Conservation (phyloP, 495 filamentous ascomycete genomes). For the Daldinia concentrica region DNA sequence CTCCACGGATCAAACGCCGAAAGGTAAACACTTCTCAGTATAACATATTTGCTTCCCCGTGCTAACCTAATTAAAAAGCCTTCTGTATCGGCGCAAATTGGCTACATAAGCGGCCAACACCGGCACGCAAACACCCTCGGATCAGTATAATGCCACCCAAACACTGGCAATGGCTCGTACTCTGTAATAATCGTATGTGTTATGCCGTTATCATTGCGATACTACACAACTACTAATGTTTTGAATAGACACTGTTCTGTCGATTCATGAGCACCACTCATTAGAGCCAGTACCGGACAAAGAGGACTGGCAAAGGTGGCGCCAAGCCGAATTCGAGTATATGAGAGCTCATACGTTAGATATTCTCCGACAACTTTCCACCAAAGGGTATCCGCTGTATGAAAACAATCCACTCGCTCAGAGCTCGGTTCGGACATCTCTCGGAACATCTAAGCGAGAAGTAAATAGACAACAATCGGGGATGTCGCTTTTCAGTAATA, state of each 20-base stretch:
- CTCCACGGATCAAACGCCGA: constrained; percentile 51
- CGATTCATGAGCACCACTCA: constrained; percentile 77
- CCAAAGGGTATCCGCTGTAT: constrained; percentile 49
- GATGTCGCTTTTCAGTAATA: constrained; percentile 28
- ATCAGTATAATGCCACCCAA: constrained; percentile 48
- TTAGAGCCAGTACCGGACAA: constrained; percentile 49
- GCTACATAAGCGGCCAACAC: constrained; percentile 64
- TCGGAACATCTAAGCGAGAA: constrained; percentile 42
- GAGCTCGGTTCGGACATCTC: constrained; percentile 48
- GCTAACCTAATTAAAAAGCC: constrained; percentile 55
- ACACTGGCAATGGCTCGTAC: constrained; percentile 80
- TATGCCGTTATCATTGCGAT: background rate
- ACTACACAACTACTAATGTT: constrained; percentile 30
- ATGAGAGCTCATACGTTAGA: constrained; percentile 74
- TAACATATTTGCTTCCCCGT: constrained; percentile 6
- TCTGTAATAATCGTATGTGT: constrained; percentile 78
- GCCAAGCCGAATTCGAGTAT: constrained; percentile 55
- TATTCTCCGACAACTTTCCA: constrained; percentile 76
- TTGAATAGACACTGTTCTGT: constrained; percentile 72
- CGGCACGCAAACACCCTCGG: constrained; percentile 37
- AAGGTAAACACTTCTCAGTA: constrained; percentile 30
- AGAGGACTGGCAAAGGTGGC: constrained; percentile 48
- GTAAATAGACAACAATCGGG: constrained; percentile 46
- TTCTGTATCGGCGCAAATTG: constrained; percentile 86
- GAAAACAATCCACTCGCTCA: constrained; percentile 60